These are phyloP conservation scores for Candida vartiovaarae DNA, from an alignment of 805 yeast genomes.

Conservation along the genomic window DNA sequence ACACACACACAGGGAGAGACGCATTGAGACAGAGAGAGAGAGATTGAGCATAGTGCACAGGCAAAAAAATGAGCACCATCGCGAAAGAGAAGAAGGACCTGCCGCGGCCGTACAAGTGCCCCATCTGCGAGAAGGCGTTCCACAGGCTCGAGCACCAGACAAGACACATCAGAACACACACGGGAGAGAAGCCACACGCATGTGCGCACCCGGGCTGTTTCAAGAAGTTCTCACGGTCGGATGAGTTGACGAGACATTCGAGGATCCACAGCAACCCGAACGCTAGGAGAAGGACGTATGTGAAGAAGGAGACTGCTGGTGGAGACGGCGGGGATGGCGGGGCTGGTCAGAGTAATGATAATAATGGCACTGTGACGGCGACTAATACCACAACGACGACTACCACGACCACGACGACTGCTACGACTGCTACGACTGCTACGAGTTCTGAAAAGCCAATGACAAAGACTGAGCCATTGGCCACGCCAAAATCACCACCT, in stretches of 20 bases:
- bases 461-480: not conserved
- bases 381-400: too few relatives aligned
- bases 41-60: too few relatives aligned
- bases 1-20: too few relatives aligned
- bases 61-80: too few relatives aligned
- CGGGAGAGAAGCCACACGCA: conserved; percentile 78
- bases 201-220: conserved; percentile 66
- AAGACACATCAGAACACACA: conserved; percentile 71
- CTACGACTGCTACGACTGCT: too few relatives aligned
- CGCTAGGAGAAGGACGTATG: conserved; percentile 51
- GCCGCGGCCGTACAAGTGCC: conserved; percentile 63
- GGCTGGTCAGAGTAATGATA: too few relatives aligned
- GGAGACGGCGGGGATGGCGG: conserved; percentile 1
- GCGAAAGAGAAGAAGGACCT: conserved; percentile 16
- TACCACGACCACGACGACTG: too few relatives aligned
- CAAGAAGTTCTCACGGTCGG: conserved; percentile 62
- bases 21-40: too few relatives aligned
- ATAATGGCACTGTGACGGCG: too few relatives aligned
- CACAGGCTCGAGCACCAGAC: conserved; percentile 75
- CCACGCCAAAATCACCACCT: conserved; percentile 19
- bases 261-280: conserved; percentile 70
- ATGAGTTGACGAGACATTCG: conserved; percentile 67
- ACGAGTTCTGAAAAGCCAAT: too few relatives aligned
- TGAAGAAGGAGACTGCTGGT: conserved; percentile 24
- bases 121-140: conserved; percentile 67